Evolutionary conservation across 768 basidiomycete genomes (phyloP), one percentile per base, ranked within the genome.

Genomic region (Trametes punicea): DNA sequence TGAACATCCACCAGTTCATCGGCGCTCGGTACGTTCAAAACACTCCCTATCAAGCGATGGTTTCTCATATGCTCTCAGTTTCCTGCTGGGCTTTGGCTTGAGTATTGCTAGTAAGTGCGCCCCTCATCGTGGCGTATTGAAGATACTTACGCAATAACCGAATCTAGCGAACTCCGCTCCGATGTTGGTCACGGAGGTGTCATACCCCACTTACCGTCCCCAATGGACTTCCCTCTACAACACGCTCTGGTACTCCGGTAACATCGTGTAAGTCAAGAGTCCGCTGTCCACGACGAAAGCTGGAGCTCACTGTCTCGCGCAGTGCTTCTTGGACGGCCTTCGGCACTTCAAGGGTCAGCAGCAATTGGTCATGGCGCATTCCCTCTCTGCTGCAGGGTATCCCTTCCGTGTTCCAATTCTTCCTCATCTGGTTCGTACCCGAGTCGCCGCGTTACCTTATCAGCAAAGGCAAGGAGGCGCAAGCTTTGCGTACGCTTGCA

Each of bases 381-480:
- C 90, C 90, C 18, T 90, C 88, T 15, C 67, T 81, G 29, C 75
- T 90, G 18, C 89, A 94, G 72, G 85, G 72, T 48, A 65, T 85
- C 40, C 88, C 89, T 2, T 83, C 90, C 3, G 55, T 87, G 55
- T 51, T 86, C 45, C 89, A 93, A 68, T 67, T 93, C 51, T 48
- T 62, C 60, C 68, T 93, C 34, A 72, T 93, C 62, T 82, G 77
- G 68, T 84, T 88, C 70, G 77, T 75, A 9, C 91, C 91, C 31
- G 93, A 95, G 70, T 89, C 87, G 1, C 93, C 93, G 44, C 84
- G 91, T 78, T 95, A 79, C 81, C 73, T 93, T 60, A 68, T 93
- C 65, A 82, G 76, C 71, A 89, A 88, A 69, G 90, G 90, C 21
- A 80, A 79, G 52, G 81, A 89, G 11, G 79, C 74, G 0, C 74